Evolutionary conservation across 768 basidiomycete genomes (phyloP), one percentile per base, ranked within the genome.

Genomic region (Tricholoma saponaceum): DNA sequence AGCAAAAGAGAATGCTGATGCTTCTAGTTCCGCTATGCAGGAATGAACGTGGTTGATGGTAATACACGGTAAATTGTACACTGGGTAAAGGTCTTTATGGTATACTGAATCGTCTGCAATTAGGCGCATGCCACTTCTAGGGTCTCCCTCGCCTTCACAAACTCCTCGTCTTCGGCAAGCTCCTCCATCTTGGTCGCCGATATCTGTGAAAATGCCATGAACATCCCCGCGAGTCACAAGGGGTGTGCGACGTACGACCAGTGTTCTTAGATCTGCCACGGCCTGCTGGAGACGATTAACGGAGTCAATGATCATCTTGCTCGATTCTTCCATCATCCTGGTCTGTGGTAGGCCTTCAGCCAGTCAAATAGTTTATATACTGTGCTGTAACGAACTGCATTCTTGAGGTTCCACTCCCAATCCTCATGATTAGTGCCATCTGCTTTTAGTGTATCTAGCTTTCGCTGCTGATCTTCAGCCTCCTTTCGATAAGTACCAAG

Each of bases 291-390:
- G 73, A 49, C 88, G 80, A 55, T 69, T 78, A 55, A 76, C 73
- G 20, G 86, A 80, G 67, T 93, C 90, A 52, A 72, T 72, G 58
- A 93, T 81, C 92, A 95, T 92, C 77, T 84, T 91, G 60, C 83
- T 74, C 43, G 87, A 86, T 76, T 95, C 92, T 56, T 89, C 85
- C 51, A 86, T 72, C 74, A 92, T 76, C 66, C 79, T 82, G 55
- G 70, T 77, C 90, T 92, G 65, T 52, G 53, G 56, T 44, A 58
- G 52, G 64, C 55, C 60, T 62, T 60, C 59, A 59, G 61, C 46
- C 51, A 52, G 49, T 28, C 22, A 5, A 20, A 39, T 51, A 22
- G 43, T 26, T 22, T 47, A 28, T 44, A 52, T 51, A 32, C 26
- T 28, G 28, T 53, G 51, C 32, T 41, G 28, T 22, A 41, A 74